A percentile compares a stretch with the other conserved stretches of the same genome.
These are phyloP conservation scores for Wickerhamomyces subpelliculosus DNA, from an alignment of 805 yeast species.

Conservation along the genomic window DNA sequence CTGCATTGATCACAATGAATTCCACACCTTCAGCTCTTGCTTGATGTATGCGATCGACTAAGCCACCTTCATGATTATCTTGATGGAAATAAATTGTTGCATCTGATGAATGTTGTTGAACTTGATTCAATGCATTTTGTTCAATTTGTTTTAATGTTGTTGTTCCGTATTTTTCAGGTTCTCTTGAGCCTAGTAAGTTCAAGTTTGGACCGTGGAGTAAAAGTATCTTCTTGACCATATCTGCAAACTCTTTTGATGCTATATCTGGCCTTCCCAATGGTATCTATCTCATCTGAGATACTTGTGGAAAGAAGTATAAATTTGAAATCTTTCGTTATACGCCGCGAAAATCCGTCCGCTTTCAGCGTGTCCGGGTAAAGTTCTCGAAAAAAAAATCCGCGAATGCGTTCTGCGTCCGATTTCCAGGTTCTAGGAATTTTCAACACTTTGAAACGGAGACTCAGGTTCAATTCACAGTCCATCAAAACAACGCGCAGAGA, in stretches of 20 bases:
- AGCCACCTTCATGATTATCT: conserved; percentile 38
- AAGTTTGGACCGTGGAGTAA: conserved; percentile 44
- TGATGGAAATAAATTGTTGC: conserved; percentile 31
- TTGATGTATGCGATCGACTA: conserved; percentile 40
- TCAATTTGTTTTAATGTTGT: conserved; percentile 38
- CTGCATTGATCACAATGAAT: conserved; percentile 43
- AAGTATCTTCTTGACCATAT: conserved; percentile 24
- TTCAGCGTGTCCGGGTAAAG: too few species aligned
- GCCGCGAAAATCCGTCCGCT: too few species aligned
- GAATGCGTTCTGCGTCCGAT: too few species aligned
- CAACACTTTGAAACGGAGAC: too few species aligned
- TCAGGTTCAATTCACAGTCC: too few species aligned
- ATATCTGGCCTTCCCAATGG: too few species aligned
- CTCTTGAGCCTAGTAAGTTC: conserved; percentile 41
- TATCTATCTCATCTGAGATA: too few species aligned
- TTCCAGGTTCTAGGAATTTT: too few species aligned
- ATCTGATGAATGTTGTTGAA: conserved; percentile 18
- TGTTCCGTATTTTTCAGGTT: conserved; percentile 45
- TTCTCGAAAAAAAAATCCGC: too few species aligned
- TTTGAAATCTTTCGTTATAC: too few species aligned
- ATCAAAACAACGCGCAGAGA: not conserved
- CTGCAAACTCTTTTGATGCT: too few species aligned
- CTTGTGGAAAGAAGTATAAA: too few species aligned
- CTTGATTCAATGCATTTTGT: conserved; percentile 25
- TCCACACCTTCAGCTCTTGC: conserved; percentile 30